Evolutionary conservation across 2,329 filamentous ascomycete species (phyloP), one percentile per base, ranked within the genome.

Genomic region (Colletotrichum aenigma): DNA sequence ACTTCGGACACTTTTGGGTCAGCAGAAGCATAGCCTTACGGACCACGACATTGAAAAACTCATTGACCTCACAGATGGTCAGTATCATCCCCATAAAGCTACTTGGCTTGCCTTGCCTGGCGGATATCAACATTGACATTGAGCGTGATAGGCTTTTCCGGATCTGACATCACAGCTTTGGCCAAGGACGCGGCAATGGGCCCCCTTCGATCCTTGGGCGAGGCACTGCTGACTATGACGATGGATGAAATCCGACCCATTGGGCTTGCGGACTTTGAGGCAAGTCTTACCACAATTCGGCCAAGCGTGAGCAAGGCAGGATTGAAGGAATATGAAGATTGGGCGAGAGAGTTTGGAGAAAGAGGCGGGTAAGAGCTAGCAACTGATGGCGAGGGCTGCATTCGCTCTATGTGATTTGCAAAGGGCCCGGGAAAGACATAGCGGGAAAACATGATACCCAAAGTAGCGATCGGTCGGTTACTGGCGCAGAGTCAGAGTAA

Each of bases 181-280:
- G 97, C 97, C 9, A 99, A 99, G 85, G 97, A 99, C 82, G 97
- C 97, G 10, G 97, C 97, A 4, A 99, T 99, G 97, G 96, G 97
- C 0, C 97, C 97, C 1, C 87, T 99, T 15, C 92, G 97, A 36
- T 96, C 95, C 69, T 88, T 98, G 4, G 97, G 97, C 30, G 97
- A 98, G 83, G 95, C 94, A 55, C 87, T 99, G 34, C 88, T 99
- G 38, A 93, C 95, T 78, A 98, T 97, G 89, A 94, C 94, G 0
- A 98, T 97, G 91, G 97, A 99, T 76, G 92, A 98, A 79, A 98
- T 99, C 79, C 90, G 96, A 15, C 93, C 96, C 1, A 98, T 99
- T 76, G 90, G 91, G 69, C 91, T 98, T 71, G 83, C 89, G 52
- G 97, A 99, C 83, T 99, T 99, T 80, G 88, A 94, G 81, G 92